Evolutionary conservation across 306 rosid genomes (phyloP).

Genomic region (Dalbergia cochinchinensis): DNA sequence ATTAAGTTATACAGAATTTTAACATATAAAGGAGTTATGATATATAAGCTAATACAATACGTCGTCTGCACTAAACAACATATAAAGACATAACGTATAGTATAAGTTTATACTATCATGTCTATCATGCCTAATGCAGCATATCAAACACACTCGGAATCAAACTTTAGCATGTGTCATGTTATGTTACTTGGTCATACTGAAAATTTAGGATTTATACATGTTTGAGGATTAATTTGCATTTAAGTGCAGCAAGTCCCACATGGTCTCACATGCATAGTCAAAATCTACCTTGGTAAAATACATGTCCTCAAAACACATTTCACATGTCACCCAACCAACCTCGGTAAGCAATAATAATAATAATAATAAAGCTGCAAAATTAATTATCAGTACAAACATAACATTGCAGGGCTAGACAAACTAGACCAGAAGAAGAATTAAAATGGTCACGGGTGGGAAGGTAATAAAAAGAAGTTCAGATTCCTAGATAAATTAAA

Average conservation of each 20-base stretch:
- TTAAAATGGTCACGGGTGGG: conserved; percentile 62
- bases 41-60: too few relatives aligned
- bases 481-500: conserved; percentile 51
- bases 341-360: neutral
- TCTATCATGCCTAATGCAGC: too few relatives aligned
- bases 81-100: too few relatives aligned
- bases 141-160: too few relatives aligned
- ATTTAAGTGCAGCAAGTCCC: conserved; percentile 24
- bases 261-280: conserved; percentile 46
- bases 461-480: too few relatives aligned
- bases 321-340: neutral
- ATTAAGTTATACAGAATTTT: too few relatives aligned
- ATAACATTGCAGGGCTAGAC: conserved; percentile 40
- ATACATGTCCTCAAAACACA: neutral
- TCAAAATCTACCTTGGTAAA: conserved; percentile 33
- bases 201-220: too few relatives aligned
- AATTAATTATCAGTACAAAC: neutral
- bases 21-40: too few relatives aligned
- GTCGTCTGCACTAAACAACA: too few relatives aligned
- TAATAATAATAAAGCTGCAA: neutral
- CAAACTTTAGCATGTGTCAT: too few relatives aligned
- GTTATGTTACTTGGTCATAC: too few relatives aligned
- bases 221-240: neutral
- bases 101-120: too few relatives aligned
- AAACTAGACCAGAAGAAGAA: conserved; percentile 45